Evolutionary conservation across 192 early-diverging fungal genomes (phyloP).

Genomic region (Coemansia sp.): DNA sequence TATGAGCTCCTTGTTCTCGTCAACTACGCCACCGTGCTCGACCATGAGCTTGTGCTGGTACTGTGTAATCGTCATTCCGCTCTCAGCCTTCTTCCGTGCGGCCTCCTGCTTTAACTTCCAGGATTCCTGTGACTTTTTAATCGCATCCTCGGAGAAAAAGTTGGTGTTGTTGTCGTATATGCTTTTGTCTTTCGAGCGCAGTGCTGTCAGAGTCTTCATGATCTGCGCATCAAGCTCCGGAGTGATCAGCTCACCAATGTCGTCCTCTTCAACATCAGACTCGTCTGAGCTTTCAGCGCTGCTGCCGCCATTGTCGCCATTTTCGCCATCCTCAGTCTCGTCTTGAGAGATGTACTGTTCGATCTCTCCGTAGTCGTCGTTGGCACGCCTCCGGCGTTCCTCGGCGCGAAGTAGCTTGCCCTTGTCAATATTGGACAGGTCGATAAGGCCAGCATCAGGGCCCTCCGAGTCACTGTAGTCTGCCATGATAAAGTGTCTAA

Average conservation of each 20-base stretch:
- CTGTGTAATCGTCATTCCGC: conserved; percentile 72
- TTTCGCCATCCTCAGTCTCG: conserved; percentile 39
- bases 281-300: conserved; percentile 39
- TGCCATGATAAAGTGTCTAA: neutral
- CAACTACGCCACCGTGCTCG: conserved; percentile 53
- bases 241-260: conserved; percentile 75
- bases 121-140: conserved; percentile 31
- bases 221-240: conserved; percentile 92
- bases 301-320: conserved; percentile 26
- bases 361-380: conserved; percentile 40
- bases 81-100: conserved; percentile 16
- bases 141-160: conserved; percentile 69
- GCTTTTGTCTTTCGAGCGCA: conserved; percentile 70
- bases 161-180: conserved; percentile 75
- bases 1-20: conserved; percentile 30
- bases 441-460: conserved; percentile 8
- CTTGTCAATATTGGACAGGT: conserved; percentile 35
- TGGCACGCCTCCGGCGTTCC: conserved; percentile 37
- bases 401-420: conserved; percentile 42
- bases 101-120: conserved; percentile 37
- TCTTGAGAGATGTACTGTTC: conserved; percentile 34
- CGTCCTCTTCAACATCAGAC: conserved; percentile 76
- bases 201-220: conserved; percentile 82
- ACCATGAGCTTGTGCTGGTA: conserved; percentile 70
- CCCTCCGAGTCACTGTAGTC: neutral